phyloP scores from a whole-genome alignment of 78 protist species.

The Polysphondylium violaceum region DNA sequence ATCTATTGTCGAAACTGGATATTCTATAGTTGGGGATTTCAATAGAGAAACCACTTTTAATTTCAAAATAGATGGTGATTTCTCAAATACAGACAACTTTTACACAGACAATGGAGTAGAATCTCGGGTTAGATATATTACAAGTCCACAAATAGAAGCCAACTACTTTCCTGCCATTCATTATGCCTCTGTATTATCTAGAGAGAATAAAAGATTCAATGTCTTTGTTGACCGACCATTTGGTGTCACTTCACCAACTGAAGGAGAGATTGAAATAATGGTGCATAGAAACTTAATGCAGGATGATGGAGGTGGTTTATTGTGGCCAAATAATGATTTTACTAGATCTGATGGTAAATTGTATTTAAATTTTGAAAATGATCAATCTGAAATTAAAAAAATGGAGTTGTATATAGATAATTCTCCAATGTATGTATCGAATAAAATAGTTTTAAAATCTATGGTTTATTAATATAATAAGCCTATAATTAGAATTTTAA shows the following conservation, averaged over 20 bases:
- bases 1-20: constrained; percentile 30
- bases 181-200: background rate
- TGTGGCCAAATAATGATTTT: constrained; percentile 3
- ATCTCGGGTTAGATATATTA: constrained; percentile 9
- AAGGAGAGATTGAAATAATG: constrained; percentile 72
- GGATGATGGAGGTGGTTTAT: constrained; percentile 68
- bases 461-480: no score
- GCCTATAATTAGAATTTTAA: background rate
- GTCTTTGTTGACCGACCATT: constrained; percentile 41
- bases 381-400: background rate
- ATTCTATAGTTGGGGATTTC: constrained; percentile 3
- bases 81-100: background rate
- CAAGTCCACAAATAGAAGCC: background rate
- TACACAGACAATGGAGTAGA: constrained; percentile 81
- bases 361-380: constrained; percentile 6
- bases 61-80: background rate
- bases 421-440: background rate
- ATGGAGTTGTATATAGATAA: background rate
- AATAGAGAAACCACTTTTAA: constrained; percentile 35
- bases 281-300: constrained; percentile 42
- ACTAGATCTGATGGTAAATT: constrained; percentile 46
- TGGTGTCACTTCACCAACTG: background rate
- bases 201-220: constrained; percentile 26
- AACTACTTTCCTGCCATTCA: constrained; percentile 56
- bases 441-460: background rate